A percentile compares a stretch with the other conserved stretches of the same genome.
These are phyloP conservation scores for Phialophora verrucosa DNA, from an alignment of 2,329 filamentous ascomycete species.

Conservation along the genomic window DNA sequence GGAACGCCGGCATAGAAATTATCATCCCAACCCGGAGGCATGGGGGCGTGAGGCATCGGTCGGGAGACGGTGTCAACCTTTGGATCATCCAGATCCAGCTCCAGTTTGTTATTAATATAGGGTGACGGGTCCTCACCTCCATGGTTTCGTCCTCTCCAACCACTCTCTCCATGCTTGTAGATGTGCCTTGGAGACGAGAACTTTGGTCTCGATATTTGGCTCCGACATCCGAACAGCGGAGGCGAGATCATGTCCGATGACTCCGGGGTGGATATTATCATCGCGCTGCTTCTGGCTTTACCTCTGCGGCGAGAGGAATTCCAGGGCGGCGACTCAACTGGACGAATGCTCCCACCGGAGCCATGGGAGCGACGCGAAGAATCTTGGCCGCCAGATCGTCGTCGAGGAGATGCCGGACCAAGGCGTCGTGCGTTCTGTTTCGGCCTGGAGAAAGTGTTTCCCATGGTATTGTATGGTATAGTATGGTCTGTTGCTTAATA, in stretches of 20 bases:
- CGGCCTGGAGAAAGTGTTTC: neutral
- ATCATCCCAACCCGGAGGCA: conserved; percentile 15
- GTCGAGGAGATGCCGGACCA: neutral
- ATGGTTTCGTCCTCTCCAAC: neutral
- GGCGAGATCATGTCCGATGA: neutral
- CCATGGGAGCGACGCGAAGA: neutral
- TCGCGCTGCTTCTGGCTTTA: no score
- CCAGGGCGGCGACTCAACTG: neutral
- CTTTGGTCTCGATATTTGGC: neutral
- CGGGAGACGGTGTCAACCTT: neutral
- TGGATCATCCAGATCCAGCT: neutral
- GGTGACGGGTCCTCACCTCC: neutral
- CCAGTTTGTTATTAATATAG: no score
- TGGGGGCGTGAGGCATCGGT: conserved; percentile 10
- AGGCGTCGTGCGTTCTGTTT: neutral
- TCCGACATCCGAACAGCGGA: neutral
- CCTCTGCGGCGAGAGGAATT: neutral
- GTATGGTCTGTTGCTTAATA: no score
- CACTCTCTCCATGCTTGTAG: neutral
- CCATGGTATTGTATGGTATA: neutral
- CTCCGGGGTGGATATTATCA: neutral
- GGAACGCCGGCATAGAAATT: conserved; percentile 16
- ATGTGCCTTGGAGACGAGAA: neutral
- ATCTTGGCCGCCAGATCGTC: neutral
- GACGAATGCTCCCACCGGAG: neutral